Evolutionary conservation across 2,329 filamentous ascomycete species (phyloP).

Genomic region (Ilyonectria robusta): DNA sequence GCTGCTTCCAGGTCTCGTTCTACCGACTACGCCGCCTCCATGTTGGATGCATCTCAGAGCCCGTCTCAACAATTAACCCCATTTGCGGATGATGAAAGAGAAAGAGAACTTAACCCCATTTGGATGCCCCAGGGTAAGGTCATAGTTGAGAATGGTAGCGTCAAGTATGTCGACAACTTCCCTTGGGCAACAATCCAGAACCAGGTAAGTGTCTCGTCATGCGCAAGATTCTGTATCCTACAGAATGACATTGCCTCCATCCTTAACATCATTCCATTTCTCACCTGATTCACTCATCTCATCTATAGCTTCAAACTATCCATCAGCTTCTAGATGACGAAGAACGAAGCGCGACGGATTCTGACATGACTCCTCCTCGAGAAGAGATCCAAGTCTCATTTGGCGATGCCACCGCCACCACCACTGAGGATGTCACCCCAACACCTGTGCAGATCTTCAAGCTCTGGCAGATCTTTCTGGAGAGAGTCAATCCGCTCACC

Average conservation of each 20-base stretch:
- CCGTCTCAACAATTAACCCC: constrained; percentile 9
- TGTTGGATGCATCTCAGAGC: constrained; percentile 13
- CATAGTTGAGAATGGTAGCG: constrained; percentile 18
- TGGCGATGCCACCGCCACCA: not conserved
- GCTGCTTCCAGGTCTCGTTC: constrained; percentile 7
- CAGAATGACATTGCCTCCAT: not conserved
- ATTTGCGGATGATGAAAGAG: not conserved
- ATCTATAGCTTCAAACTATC: constrained; percentile 15
- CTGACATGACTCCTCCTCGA: constrained; percentile 8
- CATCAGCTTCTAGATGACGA: constrained; percentile 21
- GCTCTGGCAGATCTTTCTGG: constrained; percentile 26
- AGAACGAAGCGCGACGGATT: constrained; percentile 14
- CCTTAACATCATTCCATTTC: not conserved
- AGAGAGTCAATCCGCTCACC: constrained; percentile 24
- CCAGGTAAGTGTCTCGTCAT: constrained; percentile 7
- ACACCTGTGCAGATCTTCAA: constrained; percentile 26
- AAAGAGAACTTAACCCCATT: not conserved
- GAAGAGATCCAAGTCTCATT: constrained; percentile 18
- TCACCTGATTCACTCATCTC: not conserved
- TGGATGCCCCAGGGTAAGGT: constrained; percentile 22
- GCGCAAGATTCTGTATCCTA: too few species aligned
- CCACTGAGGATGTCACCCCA: constrained; percentile 13
- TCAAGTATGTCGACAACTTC: constrained; percentile 25
- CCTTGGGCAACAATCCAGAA: constrained; percentile 23
- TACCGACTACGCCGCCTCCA: constrained; percentile 11